Conservation (phyloP, 257 asterid species). For the Solanum medicagineum region DNA sequence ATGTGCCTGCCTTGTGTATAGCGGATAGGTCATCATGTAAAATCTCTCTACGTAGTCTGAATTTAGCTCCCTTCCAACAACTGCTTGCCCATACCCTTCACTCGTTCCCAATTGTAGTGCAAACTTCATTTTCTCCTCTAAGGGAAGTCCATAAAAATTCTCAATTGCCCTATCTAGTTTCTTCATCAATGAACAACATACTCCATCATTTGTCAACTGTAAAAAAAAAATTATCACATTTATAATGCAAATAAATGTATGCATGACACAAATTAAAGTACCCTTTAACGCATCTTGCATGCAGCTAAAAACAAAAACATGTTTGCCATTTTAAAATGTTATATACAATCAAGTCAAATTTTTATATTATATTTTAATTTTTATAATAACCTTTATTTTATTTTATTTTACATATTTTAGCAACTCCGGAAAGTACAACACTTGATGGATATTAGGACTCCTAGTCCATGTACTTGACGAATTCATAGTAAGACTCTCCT, state of each 20-base stretch:
- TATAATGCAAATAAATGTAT: neutral
- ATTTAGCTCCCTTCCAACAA: conserved; percentile 16
- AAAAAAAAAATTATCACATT: neutral
- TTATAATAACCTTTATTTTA: no score
- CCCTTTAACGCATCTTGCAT: neutral
- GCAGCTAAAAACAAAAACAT: neutral
- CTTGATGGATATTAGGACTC: no score
- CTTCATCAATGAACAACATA: conserved; percentile 32
- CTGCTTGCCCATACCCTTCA: conserved; percentile 49
- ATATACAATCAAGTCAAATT: no score
- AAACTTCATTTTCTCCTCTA: conserved; percentile 39
- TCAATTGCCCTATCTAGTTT: conserved; percentile 37
- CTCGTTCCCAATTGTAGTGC: conserved; percentile 26
- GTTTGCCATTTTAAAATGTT: neutral
- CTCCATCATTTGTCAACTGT: conserved; percentile 60
- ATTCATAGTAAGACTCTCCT: no score
- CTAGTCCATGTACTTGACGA: no score
- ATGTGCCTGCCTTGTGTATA: conserved; percentile 32
- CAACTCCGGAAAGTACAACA: no score
- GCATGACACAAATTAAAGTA: neutral
- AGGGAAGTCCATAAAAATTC: conserved; percentile 46
- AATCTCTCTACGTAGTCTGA: conserved; percentile 62
- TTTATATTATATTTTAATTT: no score
- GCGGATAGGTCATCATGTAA: conserved; percentile 43
- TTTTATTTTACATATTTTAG: no score